These are phyloP conservation scores for Sisymbrium altissimum DNA, from an alignment of 345 rosid species.

Conservation along the genomic window DNA sequence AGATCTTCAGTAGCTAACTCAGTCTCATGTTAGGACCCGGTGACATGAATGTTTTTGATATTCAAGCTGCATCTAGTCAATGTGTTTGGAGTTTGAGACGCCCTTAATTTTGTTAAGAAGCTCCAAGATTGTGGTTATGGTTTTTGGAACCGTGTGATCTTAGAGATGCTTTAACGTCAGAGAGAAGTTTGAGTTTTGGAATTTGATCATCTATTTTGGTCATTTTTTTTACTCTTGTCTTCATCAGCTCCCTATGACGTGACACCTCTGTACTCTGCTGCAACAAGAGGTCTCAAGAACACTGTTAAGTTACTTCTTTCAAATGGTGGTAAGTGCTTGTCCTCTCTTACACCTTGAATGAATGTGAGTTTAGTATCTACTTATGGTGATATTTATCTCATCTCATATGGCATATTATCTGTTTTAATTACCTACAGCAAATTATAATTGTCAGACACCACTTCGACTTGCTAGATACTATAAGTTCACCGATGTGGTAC, in stretches of 20 bases:
- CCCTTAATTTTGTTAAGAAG: neutral
- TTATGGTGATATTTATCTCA: neutral
- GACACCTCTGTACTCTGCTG: conserved; percentile 94
- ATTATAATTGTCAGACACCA: conserved; percentile 83
- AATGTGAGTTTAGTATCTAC: neutral
- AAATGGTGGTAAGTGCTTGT: conserved; percentile 56
- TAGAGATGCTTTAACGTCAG: conserved; percentile 1
- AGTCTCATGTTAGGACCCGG: neutral
- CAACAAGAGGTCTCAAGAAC: conserved; percentile 73
- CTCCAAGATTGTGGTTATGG: neutral
- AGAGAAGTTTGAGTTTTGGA: neutral
- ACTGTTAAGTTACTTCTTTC: conserved; percentile 79
- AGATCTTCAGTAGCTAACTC: no score
- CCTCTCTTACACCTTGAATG: neutral
- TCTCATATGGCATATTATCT: neutral
- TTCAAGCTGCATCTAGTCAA: neutral
- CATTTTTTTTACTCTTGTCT: neutral
- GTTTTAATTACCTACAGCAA: conserved; percentile 50
- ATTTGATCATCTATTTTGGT: neutral
- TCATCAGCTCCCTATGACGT: conserved; percentile 67
- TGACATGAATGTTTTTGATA: neutral
- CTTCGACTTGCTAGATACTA: conserved; percentile 80
- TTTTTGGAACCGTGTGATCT: neutral
- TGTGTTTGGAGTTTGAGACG: conserved; percentile 1
- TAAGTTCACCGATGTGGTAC: conserved; percentile 64